Conservation (phyloP, 805 yeast genomes). For the Candida krabiensis region DNA sequence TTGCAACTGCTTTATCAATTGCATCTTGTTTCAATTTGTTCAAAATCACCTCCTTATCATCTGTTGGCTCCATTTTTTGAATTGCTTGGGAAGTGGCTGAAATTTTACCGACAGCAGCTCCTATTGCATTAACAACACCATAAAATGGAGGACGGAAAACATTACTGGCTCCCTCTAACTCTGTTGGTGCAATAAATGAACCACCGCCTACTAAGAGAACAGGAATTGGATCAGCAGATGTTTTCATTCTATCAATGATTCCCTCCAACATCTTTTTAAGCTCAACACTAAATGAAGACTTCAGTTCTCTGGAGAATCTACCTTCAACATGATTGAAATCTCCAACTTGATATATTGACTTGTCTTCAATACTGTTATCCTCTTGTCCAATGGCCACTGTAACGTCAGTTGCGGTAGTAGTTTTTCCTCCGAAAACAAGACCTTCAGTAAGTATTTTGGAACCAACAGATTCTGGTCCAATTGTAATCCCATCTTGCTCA, state of each 20-base stretch:
- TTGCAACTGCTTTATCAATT: conserved; percentile 11
- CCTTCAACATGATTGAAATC: conserved; percentile 10
- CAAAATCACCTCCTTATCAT: conserved; percentile 11
- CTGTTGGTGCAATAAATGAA: background rate
- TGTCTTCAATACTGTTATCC: conserved; percentile 21
- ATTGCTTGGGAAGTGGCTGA: conserved; percentile 25
- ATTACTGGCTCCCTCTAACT: conserved; percentile 37
- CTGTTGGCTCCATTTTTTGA: conserved; percentile 7
- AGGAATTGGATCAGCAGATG: conserved; percentile 17
- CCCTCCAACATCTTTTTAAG: conserved; percentile 9
- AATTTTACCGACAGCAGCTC: conserved; percentile 45
- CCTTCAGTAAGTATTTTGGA: conserved; percentile 34
- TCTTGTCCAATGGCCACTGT: conserved; percentile 32
- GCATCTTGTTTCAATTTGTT: conserved; percentile 16
- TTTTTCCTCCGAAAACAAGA: conserved; percentile 40
- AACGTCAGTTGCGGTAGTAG: conserved; percentile 41
- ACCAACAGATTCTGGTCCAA: conserved; percentile 50
- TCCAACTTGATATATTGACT: conserved; percentile 20
- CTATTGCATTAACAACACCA: conserved; percentile 47
- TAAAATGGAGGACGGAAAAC: conserved; percentile 39
- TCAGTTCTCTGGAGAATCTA: background rate
- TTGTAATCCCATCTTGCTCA: conserved; percentile 18
- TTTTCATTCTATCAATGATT: conserved; percentile 41
- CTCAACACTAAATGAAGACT: background rate
- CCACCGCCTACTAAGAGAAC: background rate